A percentile compares a stretch with the other conserved stretches of the same genome.
Conservation (phyloP, 495 filamentous ascomycete genomes). For the Venustampulla echinocandica region DNA sequence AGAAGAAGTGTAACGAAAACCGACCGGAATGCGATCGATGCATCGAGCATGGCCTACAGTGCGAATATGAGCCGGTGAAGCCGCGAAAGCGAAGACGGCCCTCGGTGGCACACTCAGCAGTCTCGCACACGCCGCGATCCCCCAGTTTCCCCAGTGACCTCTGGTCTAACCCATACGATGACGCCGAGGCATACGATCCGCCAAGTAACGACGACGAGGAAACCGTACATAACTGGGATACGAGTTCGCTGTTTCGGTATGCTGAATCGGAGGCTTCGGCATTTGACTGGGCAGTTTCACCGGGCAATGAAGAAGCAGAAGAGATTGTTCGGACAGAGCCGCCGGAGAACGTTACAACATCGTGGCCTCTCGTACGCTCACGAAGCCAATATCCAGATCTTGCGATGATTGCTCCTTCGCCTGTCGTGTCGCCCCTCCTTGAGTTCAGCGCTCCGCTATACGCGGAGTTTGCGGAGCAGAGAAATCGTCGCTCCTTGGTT, state of each 20-base stretch:
- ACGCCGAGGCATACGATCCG: constrained; percentile 14
- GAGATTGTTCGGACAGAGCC: constrained; percentile 14
- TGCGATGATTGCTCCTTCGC: constrained; percentile 39
- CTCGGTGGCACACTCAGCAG: constrained; percentile 12
- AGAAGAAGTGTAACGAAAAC: constrained; percentile 59
- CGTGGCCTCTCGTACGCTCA: constrained; percentile 10
- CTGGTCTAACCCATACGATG: constrained; percentile 21
- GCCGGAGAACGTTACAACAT: neutral
- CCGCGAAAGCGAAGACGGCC: constrained; percentile 43
- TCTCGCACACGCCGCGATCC: constrained; percentile 6
- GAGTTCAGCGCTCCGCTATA: constrained; percentile 45
- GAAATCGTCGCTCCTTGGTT: constrained; percentile 45
- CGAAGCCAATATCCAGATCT: constrained; percentile 22
- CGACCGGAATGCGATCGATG: constrained; percentile 51
- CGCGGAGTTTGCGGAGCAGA: constrained; percentile 45
- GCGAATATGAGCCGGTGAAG: constrained; percentile 48
- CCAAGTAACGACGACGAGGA: neutral
- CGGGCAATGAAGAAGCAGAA: constrained; percentile 11
- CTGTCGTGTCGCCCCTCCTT: constrained; percentile 35
- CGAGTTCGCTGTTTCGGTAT: constrained; percentile 5
- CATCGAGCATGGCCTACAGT: constrained; percentile 41
- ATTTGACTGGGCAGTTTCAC: constrained; percentile 7
- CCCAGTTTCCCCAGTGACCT: constrained; percentile 8
- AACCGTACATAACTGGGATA: constrained; percentile 15
- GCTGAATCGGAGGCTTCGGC: constrained; percentile 6